Evolutionary conservation across 331 rosid genomes (phyloP).

Genomic region (Spiraea crenata): DNA sequence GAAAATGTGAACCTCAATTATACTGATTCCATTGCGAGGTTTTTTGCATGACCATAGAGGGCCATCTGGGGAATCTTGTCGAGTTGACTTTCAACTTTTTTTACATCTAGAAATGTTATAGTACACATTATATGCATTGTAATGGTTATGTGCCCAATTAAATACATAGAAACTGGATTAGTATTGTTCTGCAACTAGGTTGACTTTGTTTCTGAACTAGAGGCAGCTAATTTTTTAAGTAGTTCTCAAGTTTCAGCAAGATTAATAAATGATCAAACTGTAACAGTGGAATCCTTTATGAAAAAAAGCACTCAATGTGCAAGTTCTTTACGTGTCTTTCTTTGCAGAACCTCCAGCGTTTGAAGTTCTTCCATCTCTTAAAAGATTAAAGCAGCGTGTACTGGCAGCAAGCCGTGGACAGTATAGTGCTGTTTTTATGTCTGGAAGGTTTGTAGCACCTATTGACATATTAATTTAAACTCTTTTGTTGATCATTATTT

Average conservation of each 20-base stretch:
- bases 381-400: conserved; percentile 77
- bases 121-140: background rate
- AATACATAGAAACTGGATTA: background rate
- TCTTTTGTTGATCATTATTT: background rate
- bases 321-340: conserved; percentile 2
- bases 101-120: background rate
- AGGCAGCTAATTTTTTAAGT: background rate
- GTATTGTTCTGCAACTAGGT: background rate
- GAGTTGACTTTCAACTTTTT: background rate
- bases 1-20: background rate
- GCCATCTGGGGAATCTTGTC: background rate
- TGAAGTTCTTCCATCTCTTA: conserved; percentile 94
- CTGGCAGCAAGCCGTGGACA: conserved; percentile 79
- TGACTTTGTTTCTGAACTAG: background rate
- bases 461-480: conserved; percentile 5
- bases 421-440: conserved; percentile 89
- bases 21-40: background rate
- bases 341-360: conserved; percentile 86
- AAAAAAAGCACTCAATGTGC: background rate
- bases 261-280: background rate
- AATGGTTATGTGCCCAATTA: background rate
- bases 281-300: background rate
- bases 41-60: background rate
- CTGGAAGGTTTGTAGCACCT: conserved; percentile 66
- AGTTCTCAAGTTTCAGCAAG: background rate